phyloP scores from a whole-genome alignment of 164 flowering plant genomes.

The Magnolia kwangsiensis region DNA sequence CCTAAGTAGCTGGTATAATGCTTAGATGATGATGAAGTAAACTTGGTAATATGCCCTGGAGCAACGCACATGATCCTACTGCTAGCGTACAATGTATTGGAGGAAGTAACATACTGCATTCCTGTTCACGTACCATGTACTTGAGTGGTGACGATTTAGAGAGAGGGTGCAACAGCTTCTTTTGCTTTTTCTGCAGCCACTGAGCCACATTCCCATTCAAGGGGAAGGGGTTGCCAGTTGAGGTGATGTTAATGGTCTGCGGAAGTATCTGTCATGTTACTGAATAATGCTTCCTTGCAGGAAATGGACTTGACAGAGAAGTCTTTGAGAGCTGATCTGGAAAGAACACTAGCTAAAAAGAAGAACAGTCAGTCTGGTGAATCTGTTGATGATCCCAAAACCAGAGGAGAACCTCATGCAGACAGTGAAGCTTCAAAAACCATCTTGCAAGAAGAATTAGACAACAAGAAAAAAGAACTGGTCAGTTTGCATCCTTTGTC shows the following conservation, averaged over 20 bases:
- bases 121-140: too few species aligned
- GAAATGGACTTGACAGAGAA: constrained; percentile 57
- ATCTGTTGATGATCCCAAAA: constrained; percentile 18
- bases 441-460: constrained; percentile 46
- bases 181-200: background rate
- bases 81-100: background rate
- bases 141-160: background rate
- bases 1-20: too few species aligned
- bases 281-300: constrained; percentile 27
- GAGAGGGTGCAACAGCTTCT: background rate
- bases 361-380: constrained; percentile 25
- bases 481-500: constrained; percentile 23
- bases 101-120: background rate
- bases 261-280: background rate
- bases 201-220: background rate
- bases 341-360: constrained; percentile 29
- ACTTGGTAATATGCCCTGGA: background rate
- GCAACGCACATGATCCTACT: background rate
- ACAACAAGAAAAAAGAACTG: constrained; percentile 69
- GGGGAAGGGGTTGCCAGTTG: background rate
- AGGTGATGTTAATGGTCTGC: background rate
- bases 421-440: constrained; percentile 36
- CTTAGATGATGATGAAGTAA: too few species aligned
- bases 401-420: constrained; percentile 23
- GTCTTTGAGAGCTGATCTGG: constrained; percentile 49